A percentile compares a stretch with the other conserved stretches of the same genome.
Conservation (phyloP, 225 moss, liverwort and hornwort genomes). For the Bryum argenteum region DNA sequence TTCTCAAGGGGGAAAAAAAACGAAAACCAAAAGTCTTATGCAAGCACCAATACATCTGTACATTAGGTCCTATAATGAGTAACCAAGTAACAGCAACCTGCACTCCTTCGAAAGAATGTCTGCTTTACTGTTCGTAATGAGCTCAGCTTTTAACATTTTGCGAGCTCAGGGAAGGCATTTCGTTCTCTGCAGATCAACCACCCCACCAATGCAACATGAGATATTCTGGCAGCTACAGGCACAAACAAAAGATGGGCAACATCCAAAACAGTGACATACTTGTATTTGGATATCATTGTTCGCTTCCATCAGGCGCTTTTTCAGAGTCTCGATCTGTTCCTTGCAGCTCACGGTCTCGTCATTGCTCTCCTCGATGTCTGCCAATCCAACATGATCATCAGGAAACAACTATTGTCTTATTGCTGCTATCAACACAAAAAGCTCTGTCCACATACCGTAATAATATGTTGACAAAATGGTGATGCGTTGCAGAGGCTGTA, state of each 20-base stretch:
- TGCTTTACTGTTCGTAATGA: too few relatives aligned
- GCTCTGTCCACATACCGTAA: conserved; percentile 59
- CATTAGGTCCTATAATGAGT: too few relatives aligned
- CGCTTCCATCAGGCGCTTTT: conserved; percentile 68
- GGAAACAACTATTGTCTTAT: neutral
- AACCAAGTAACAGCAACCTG: too few relatives aligned
- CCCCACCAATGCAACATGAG: neutral
- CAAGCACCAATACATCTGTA: too few relatives aligned
- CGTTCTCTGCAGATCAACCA: conserved; percentile 58
- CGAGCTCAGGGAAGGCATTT: conserved; percentile 71
- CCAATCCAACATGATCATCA: conserved; percentile 10
- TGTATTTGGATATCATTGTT: conserved; percentile 73
- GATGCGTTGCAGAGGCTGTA: conserved; percentile 87
- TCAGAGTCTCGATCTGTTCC: conserved; percentile 67
- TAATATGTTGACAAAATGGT: conserved; percentile 87
- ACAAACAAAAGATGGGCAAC: neutral
- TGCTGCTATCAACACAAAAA: conserved; percentile 5
- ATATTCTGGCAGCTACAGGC: neutral
- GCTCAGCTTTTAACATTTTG: too few relatives aligned
- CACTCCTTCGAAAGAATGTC: too few relatives aligned
- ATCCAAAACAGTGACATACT: conserved; percentile 34
- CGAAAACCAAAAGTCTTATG: too few relatives aligned
- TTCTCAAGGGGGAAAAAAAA: too few relatives aligned
- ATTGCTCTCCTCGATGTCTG: conserved; percentile 65
- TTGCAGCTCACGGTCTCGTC: conserved; percentile 60